Evolutionary conservation across 148 eudicot genomes (phyloP).

Genomic region (Bassia scoparia): DNA sequence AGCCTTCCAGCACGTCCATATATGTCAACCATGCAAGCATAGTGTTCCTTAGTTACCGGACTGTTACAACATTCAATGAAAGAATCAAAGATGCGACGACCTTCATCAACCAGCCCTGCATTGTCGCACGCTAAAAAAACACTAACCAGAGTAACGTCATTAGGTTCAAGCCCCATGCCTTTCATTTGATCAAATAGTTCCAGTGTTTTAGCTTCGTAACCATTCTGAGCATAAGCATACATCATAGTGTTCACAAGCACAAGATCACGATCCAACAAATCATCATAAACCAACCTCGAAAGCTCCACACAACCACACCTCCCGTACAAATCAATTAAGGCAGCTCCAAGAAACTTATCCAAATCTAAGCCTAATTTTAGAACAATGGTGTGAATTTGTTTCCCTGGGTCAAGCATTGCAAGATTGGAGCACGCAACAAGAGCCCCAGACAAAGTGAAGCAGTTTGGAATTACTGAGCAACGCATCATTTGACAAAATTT

Average conservation of each 20-base stretch:
- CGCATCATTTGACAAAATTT: constrained; percentile 33
- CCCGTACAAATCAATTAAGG: constrained; percentile 38
- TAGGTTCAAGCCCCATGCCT: constrained; percentile 35
- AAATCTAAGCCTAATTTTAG: constrained; percentile 34
- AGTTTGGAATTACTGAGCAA: constrained; percentile 35
- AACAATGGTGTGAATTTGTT: constrained; percentile 34
- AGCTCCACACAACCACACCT: constrained; percentile 42
- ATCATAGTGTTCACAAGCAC: constrained; percentile 43
- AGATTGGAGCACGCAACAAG: constrained; percentile 41
- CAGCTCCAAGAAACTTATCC: constrained; percentile 32
- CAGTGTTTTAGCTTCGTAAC: constrained; percentile 33
- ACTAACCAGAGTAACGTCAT: constrained; percentile 35
- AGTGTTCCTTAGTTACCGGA: constrained; percentile 36
- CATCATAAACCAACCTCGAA: constrained; percentile 35
- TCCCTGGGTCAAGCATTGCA: constrained; percentile 41
- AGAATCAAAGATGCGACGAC: constrained; percentile 34
- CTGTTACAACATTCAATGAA: constrained; percentile 14
- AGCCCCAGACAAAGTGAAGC: constrained; percentile 37
- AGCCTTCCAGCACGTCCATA: constrained; percentile 43
- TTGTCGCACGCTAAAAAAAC: constrained; percentile 38
- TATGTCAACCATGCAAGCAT: constrained; percentile 45
- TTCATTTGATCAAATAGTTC: constrained; percentile 28
- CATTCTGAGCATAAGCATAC: constrained; percentile 43
- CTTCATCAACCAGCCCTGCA: constrained; percentile 41
- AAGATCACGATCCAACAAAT: constrained; percentile 32